A percentile compares a stretch with the other conserved stretches of the same genome.
Evolutionary conservation across 495 filamentous ascomycete genomes (phyloP).

Genomic region (Penicillium maclennaniae): DNA sequence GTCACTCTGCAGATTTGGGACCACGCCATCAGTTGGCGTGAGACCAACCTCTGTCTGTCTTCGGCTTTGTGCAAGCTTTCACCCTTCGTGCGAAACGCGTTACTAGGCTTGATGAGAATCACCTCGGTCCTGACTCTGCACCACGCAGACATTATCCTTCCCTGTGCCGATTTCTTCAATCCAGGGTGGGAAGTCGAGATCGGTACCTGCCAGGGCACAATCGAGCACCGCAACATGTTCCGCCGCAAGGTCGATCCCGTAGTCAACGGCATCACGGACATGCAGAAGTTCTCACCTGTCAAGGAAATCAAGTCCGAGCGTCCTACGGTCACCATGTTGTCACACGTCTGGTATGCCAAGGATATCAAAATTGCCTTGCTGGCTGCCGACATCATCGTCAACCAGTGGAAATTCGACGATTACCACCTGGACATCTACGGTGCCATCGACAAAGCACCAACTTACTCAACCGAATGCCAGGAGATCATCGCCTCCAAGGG

Average conservation of each 20-base stretch:
- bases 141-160: conserved; percentile 61
- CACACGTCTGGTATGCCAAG: conserved; percentile 63
- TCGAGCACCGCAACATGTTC: conserved; percentile 58
- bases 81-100: conserved; percentile 53
- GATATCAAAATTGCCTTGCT: conserved; percentile 62
- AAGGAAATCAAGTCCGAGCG: conserved; percentile 52
- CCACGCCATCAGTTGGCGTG: conserved; percentile 63
- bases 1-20: conserved; percentile 66
- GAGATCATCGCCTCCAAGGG: conserved; percentile 61
- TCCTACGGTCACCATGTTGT: conserved; percentile 63
- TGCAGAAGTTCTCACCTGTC: conserved; percentile 59
- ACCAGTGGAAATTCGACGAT: conserved; percentile 62
- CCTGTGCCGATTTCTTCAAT: conserved; percentile 65
- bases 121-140: conserved; percentile 58
- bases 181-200: conserved; percentile 66
- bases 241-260: conserved; percentile 62
- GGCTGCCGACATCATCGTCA: conserved; percentile 62
- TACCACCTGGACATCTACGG: conserved; percentile 63
- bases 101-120: conserved; percentile 55
- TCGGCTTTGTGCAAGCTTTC: conserved; percentile 57
- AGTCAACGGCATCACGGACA: conserved; percentile 64
- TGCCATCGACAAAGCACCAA: conserved; percentile 56
- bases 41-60: conserved; percentile 57
- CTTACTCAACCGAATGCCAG: conserved; percentile 57
- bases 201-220: conserved; percentile 53